These are phyloP conservation scores for Actinomortierella ambigua DNA, from an alignment of 371 early-diverging fungal species.

Conservation along the genomic window DNA sequence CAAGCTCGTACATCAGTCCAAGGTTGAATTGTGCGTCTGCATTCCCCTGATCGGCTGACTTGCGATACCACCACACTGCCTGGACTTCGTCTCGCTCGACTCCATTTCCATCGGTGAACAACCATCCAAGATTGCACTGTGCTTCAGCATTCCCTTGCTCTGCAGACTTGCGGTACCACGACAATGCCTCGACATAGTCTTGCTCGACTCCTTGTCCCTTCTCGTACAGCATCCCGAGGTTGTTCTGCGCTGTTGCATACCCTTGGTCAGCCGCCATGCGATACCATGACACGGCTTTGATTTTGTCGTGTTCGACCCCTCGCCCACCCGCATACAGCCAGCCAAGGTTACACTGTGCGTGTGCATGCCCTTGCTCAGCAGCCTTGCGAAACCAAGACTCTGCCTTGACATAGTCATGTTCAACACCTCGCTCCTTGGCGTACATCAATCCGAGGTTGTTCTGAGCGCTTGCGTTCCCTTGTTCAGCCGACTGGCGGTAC, in stretches of 20 bases:
- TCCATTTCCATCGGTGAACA: conserved; percentile 87
- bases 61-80: conserved; percentile 79
- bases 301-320: conserved; percentile 53
- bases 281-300: conserved; percentile 60
- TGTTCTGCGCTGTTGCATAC: conserved; percentile 63
- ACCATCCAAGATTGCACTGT: conserved; percentile 79
- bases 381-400: conserved; percentile 66
- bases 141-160: conserved; percentile 73
- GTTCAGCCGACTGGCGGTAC: conserved; percentile 2
- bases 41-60: conserved; percentile 66
- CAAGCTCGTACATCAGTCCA: conserved; percentile 84
- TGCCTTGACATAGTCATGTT: conserved; percentile 58
- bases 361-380: conserved; percentile 66
- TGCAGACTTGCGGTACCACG: conserved; percentile 52
- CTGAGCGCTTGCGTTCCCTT: conserved; percentile 4
- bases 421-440: neutral
- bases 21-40: conserved; percentile 73
- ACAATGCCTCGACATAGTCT: conserved; percentile 48
- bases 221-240: conserved; percentile 67
- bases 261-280: conserved; percentile 60
- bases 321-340: conserved; percentile 71
- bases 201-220: conserved; percentile 59
- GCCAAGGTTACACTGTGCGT: conserved; percentile 75
- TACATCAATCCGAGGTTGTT: conserved; percentile 4
- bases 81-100: conserved; percentile 56